A percentile compares a stretch with the other conserved stretches of the same genome.
Conservation (phyloP, 371 early-diverging fungal genomes). For the Syncephalastrum racemosum region DNA sequence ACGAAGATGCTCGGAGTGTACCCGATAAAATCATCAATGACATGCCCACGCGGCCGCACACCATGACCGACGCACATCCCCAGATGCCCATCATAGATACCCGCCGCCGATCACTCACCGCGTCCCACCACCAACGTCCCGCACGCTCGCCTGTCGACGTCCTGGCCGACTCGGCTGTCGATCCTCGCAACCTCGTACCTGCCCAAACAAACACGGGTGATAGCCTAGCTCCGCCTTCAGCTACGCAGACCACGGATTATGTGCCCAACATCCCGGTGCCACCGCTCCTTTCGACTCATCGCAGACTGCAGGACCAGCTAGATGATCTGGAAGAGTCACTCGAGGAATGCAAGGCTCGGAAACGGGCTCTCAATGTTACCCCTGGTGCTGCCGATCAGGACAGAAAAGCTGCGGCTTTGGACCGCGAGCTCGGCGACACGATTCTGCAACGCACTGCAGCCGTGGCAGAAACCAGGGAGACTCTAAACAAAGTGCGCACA, state of each 20-base stretch:
- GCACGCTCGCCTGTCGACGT: conserved; percentile 13
- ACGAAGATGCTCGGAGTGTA: conserved; percentile 1
- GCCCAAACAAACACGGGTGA: conserved; percentile 36
- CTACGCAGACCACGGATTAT: conserved; percentile 22
- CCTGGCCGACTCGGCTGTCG: conserved; percentile 19
- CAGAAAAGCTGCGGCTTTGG: conserved; percentile 10
- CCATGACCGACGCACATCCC: conserved; percentile 11
- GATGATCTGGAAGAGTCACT: conserved; percentile 28
- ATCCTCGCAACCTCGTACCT: conserved; percentile 26
- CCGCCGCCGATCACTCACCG: conserved; percentile 12
- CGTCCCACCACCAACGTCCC: conserved; percentile 6
- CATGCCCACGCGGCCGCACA: conserved; percentile 9
- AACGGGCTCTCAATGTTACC: conserved; percentile 15
- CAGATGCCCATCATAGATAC: conserved; percentile 13
- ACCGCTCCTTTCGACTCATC: conserved; percentile 48
- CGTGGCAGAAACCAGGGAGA: conserved; percentile 44
- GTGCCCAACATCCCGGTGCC: conserved; percentile 50
- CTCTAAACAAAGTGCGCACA: conserved; percentile 48
- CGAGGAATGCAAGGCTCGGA: conserved; percentile 20
- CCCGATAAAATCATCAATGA: not conserved
- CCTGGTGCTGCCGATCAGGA: conserved; percentile 13
- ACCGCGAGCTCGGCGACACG: conserved; percentile 34
- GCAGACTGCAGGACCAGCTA: conserved; percentile 31
- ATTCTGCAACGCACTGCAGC: conserved; percentile 38
- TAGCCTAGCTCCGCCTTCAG: conserved; percentile 25